Conservation (phyloP, 2,329 filamentous ascomycete genomes). For the Aspergillus alliaceus region DNA sequence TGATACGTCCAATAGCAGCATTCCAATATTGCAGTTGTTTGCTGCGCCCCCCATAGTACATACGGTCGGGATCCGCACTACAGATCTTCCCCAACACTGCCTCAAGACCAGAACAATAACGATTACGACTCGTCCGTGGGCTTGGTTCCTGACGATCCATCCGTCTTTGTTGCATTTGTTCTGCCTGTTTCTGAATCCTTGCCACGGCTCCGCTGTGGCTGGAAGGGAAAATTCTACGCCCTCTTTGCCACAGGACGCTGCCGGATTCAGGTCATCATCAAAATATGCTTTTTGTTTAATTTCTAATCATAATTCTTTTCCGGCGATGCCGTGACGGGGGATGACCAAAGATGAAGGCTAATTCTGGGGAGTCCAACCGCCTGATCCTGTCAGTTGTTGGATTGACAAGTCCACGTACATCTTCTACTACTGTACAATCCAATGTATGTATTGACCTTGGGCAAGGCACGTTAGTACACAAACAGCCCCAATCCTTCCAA, state of each 20-base stretch:
- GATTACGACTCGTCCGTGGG: neutral
- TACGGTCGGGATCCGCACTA: neutral
- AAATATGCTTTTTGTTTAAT: neutral
- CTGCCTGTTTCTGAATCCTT: neutral
- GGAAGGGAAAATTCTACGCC: neutral
- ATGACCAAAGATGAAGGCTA: neutral
- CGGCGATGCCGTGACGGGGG: neutral
- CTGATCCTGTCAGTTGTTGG: neutral
- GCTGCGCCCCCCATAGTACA: neutral
- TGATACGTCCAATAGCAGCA: neutral
- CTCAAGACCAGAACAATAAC: neutral
- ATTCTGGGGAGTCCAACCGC: neutral
- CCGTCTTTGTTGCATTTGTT: neutral
- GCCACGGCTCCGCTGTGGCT: neutral
- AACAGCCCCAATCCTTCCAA: neutral
- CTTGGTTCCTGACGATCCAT: slow-evolving; percentile 5
- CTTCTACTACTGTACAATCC: neutral
- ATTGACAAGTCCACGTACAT: neutral
- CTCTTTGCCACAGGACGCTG: neutral
- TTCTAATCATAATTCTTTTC: neutral
- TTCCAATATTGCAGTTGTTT: neutral
- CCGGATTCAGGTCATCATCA: neutral
- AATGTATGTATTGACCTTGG: too few species aligned
- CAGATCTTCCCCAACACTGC: neutral
- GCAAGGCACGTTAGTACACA: neutral